A percentile compares a stretch with the other conserved stretches of the same genome.
These are phyloP conservation scores for Boletus fagicola DNA, from an alignment of 768 basidiomycete genomes.

Conservation along the genomic window DNA sequence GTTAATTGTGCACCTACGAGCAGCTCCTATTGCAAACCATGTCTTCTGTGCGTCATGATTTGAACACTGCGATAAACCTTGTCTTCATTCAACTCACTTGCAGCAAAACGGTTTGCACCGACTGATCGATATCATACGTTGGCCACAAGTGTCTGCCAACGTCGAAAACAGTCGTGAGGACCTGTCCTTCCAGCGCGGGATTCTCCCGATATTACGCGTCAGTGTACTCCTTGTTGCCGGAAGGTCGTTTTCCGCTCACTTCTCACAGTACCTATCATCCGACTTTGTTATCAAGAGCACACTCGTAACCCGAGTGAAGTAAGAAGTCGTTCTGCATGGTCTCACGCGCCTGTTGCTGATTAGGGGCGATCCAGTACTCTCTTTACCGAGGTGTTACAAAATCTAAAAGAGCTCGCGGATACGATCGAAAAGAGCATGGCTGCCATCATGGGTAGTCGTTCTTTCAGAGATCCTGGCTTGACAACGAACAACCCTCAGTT, in stretches of 20 bases:
- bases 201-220: conserved; percentile 54
- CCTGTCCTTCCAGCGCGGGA: conserved; percentile 60
- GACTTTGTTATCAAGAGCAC: conserved; percentile 59
- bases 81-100: neutral
- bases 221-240: neutral
- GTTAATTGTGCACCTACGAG: neutral
- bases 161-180: conserved; percentile 34
- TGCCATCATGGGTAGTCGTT: conserved; percentile 31
- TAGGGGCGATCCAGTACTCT: conserved; percentile 36
- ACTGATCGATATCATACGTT: conserved; percentile 48
- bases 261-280: conserved; percentile 53
- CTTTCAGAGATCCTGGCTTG: conserved; percentile 30
- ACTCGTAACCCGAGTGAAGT: conserved; percentile 51
- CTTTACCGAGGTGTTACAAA: conserved; percentile 44
- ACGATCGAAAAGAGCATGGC: conserved; percentile 43
- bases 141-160: conserved; percentile 39
- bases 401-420: conserved; percentile 42
- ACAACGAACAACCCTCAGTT: conserved; percentile 18
- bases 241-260: neutral
- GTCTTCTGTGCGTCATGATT: conserved; percentile 33
- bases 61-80: fast-evolving
- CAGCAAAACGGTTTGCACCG: conserved; percentile 52
- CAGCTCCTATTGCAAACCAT: conserved; percentile 42
- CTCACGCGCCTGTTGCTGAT: conserved; percentile 8
- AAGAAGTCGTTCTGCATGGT: conserved; percentile 8